These are phyloP conservation scores for Dioscorea dumetorum DNA, from an alignment of 106 monocot genomes.

Conservation along the genomic window DNA sequence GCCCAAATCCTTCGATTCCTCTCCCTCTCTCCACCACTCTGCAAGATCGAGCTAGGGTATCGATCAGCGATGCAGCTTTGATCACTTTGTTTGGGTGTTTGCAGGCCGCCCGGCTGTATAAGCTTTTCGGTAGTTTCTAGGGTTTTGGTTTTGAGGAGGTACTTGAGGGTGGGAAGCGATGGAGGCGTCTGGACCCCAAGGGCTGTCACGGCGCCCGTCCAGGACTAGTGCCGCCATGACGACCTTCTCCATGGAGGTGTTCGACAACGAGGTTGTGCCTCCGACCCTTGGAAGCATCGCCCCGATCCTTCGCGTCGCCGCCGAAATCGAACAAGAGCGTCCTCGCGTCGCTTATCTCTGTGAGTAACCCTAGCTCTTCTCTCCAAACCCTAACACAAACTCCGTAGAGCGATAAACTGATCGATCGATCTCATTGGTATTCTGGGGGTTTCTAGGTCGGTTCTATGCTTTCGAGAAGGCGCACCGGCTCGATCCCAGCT, in stretches of 20 bases:
- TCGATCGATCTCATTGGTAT: too few relatives aligned
- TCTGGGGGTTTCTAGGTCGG: constrained; percentile 32
- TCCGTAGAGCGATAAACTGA: too few relatives aligned
- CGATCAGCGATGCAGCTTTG: not conserved
- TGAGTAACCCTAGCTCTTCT: constrained; percentile 10
- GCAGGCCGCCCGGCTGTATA: not conserved
- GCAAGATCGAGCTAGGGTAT: not conserved
- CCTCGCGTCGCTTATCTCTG: constrained; percentile 94
- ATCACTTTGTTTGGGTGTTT: not conserved
- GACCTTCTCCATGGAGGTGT: constrained; percentile 93
- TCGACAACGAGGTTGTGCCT: constrained; percentile 96
- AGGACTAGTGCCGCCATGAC: constrained; percentile 66
- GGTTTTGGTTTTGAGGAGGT: not conserved
- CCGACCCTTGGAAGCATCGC: constrained; percentile 71
- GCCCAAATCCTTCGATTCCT: not conserved
- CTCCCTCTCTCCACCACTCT: not conserved
- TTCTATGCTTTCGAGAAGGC: constrained; percentile 88
- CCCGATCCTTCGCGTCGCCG: constrained; percentile 88
- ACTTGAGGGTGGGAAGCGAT: not conserved
- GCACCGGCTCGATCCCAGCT: constrained; percentile 65
- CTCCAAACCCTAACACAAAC: not conserved
- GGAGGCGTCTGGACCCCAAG: constrained; percentile 43
- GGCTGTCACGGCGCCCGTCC: constrained; percentile 59
- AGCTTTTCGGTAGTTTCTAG: not conserved
- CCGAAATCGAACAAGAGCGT: constrained; percentile 82